Evolutionary conservation across 495 filamentous ascomycete species (phyloP), one percentile per base, ranked within the genome.

Genomic region (Letharia lupina): DNA sequence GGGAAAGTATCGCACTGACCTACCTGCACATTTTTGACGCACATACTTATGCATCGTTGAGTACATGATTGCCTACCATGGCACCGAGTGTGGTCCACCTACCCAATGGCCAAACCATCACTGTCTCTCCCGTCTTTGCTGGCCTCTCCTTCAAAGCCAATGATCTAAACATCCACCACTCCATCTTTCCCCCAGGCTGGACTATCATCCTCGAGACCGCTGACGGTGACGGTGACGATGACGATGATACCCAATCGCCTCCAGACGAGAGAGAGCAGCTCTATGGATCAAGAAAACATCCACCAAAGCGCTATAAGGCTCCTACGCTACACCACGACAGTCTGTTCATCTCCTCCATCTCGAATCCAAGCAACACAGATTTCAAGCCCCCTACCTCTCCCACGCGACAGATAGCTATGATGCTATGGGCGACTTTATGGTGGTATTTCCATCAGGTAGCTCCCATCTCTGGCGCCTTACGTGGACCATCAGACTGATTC

Each of bases 361-460:
- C 90, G 59, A 91, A 86, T 67, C 91, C 92, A 0, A 89, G 87
- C 59, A 89, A 79, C 70, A 83, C 73, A 70, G 90, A 96, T 58
- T 95, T 87, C 81, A 90, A 90, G 69, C 86, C 91, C 1, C 82
- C 85, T 15, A 84, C 76, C 37, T 95, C 91, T 58, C 91, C 89
- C 1, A 92, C 91, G 0, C 80, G 92, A 42, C 89, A 92, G 76
- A 87, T 96, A 65, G 93, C 93, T 65, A 89, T 96, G 90, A 93
- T 96, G 90, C 83, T 98, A 10, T 98, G 93, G 91, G 85, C 90
- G 39, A 92, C 90, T 2, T 77, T 98, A 42, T 95, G 88, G 76
- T 98, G 95, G 95, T 98, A 98, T 77, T 98, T 98, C 73, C 92
- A 97, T 73, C 88, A 91, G 68, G 81, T 73, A 66, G 44, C 45